Percentiles rank a stretch among this genome's conserved stretches.
These are phyloP conservation scores for Exsudoporus frostii DNA, from an alignment of 768 basidiomycete genomes.

Conservation along the genomic window DNA sequence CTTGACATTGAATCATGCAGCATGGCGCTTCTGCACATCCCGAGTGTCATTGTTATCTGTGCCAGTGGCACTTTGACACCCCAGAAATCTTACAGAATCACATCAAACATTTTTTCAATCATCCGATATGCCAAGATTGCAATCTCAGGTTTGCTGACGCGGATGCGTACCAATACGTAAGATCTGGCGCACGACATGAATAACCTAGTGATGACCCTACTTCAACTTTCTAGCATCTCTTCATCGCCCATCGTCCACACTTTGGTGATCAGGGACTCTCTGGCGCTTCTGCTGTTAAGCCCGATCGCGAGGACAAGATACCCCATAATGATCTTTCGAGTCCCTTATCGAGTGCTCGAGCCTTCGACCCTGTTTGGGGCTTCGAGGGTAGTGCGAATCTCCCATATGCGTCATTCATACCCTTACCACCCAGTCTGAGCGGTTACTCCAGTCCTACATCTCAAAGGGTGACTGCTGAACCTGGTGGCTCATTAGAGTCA, in stretches of 20 bases:
- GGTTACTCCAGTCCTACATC: constrained; percentile 31
- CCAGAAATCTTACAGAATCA: constrained; percentile 38
- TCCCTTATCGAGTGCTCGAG: constrained; percentile 11
- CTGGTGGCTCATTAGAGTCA: constrained; percentile 12
- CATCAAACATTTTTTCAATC: constrained; percentile 38
- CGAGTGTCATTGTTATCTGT: constrained; percentile 34
- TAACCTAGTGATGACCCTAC: neutral
- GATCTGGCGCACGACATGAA: constrained; percentile 2
- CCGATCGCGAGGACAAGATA: neutral
- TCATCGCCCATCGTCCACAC: constrained; percentile 23
- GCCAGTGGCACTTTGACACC: constrained; percentile 40
- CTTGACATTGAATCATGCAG: constrained; percentile 19
- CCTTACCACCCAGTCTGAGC: constrained; percentile 31
- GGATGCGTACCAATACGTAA: constrained; percentile 36
- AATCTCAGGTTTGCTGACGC: constrained; percentile 40
- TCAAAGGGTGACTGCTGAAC: constrained; percentile 19
- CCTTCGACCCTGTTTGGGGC: constrained; percentile 23
- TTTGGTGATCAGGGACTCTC: constrained; percentile 8
- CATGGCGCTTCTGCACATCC: constrained; percentile 32
- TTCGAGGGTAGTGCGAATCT: constrained; percentile 16
- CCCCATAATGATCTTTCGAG: constrained; percentile 1
- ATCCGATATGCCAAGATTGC: constrained; percentile 46
- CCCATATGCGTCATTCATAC: constrained; percentile 28
- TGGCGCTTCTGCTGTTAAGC: neutral
- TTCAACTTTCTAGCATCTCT: constrained; percentile 23